Conservation (phyloP, 164 flowering plant species). For the Dillenia suffruticosa region DNA sequence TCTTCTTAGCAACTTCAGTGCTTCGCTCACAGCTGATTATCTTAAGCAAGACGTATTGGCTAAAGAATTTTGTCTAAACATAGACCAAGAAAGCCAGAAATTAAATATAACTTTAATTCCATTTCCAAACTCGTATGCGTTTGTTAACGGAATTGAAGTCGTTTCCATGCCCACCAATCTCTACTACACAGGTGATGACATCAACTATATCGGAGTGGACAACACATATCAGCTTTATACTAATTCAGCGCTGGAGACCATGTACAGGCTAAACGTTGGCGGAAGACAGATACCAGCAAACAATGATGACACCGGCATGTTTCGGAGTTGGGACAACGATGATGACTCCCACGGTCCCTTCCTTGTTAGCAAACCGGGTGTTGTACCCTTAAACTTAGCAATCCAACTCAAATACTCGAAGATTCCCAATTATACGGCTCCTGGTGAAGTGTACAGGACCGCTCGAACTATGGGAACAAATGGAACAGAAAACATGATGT, state of each 20-base stretch:
- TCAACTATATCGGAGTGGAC: not conserved
- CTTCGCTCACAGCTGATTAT: constrained; percentile 8
- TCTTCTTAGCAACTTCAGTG: constrained; percentile 36
- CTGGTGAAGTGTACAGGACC: constrained; percentile 18
- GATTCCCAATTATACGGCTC: constrained; percentile 20
- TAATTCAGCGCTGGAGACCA: constrained; percentile 17
- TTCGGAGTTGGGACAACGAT: constrained; percentile 7
- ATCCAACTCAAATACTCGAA: not conserved
- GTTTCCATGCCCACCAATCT: constrained; percentile 33
- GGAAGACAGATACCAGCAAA: not conserved
- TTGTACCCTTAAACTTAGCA: no score
- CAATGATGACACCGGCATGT: no score
- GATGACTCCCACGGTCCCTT: no score
- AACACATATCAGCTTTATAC: not conserved
- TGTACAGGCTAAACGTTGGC: not conserved
- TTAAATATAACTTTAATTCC: constrained; percentile 31
- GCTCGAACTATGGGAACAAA: constrained; percentile 11
- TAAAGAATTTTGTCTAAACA: constrained; percentile 24
- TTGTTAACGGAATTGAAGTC: constrained; percentile 41
- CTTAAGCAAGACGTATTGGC: not conserved
- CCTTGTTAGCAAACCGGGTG: not conserved
- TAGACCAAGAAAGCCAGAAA: not conserved
- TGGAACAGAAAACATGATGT: not conserved
- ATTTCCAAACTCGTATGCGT: constrained; percentile 12
- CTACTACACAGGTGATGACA: not conserved